These are phyloP conservation scores for Termitomyces sp. DNA, from an alignment of 768 basidiomycete genomes.

Conservation along the genomic window DNA sequence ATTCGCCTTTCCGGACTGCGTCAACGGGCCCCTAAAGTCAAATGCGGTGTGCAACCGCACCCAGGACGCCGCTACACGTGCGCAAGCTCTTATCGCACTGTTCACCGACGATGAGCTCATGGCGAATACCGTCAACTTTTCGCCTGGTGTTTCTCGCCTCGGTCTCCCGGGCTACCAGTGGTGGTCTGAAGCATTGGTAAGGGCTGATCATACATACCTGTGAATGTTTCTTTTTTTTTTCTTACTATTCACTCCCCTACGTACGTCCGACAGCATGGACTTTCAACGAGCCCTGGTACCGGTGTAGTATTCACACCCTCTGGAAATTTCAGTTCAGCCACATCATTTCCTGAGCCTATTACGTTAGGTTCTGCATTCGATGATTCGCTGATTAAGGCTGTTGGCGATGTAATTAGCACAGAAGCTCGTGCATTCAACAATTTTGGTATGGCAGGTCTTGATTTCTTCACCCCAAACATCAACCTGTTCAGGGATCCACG, in stretches of 20 bases:
- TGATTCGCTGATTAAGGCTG: slow-evolving; percentile 44
- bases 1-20: slow-evolving; percentile 46
- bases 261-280: slow-evolving; percentile 41
- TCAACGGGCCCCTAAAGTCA: slow-evolving; percentile 40
- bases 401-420: slow-evolving; percentile 51
- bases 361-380: slow-evolving; percentile 54
- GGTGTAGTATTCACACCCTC: slow-evolving; percentile 45
- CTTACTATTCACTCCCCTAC: too few relatives aligned
- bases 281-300: slow-evolving; percentile 43
- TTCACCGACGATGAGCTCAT: slow-evolving; percentile 52
- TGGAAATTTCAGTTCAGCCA: slow-evolving; percentile 54
- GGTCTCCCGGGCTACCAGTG: slow-evolving; percentile 57
- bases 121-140: slow-evolving; percentile 45
- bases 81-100: slow-evolving; percentile 43
- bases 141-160: slow-evolving; percentile 51
- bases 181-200: slow-evolving; percentile 60
- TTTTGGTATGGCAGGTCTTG: slow-evolving; percentile 45
- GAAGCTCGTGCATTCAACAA: slow-evolving; percentile 62
- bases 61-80: slow-evolving; percentile 42
- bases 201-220: too few relatives aligned
- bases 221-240: not conserved
- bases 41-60: slow-evolving; percentile 48
- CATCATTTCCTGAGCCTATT: slow-evolving; percentile 58
- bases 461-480: slow-evolving; percentile 58
- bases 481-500: slow-evolving; percentile 61